Base-by-base conservation (phyloP, 2,329 filamentous ascomycete genomes). In the Periconia sp. region DNA sequence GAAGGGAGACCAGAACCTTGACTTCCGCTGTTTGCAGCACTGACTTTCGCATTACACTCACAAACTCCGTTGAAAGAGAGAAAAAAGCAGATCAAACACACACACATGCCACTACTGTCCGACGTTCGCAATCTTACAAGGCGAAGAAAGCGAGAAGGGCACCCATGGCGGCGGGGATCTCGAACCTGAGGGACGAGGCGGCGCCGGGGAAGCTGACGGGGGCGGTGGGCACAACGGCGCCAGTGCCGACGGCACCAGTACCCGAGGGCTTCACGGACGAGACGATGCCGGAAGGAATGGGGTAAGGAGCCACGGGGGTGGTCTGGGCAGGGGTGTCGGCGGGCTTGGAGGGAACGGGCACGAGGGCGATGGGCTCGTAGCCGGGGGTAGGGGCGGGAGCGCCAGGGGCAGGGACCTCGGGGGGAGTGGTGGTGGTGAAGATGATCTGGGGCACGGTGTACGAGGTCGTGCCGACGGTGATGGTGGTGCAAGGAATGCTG, bases 401-500 rank as follows among this genome's bases (percentile, higher is more conserved):
- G 18, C 58, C 62, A 17, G 61, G 58, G 11, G 47, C 50, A 15
- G 67, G 69, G 9, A 64, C 63, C 44, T 64, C 65, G 49, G 66
- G 55, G 23, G n/a, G 23, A 27, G 76, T 77, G 33, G 66, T 55
- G 33, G 76, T 78, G 30, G 70, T 72, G 71, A 79, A 78, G 58
- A 71, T 65, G 11, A 79, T 75, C 57, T 76, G 74, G 0, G 78
- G 78, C 20, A 81, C 77, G 14, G 76, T 79, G 53, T 80, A 63
- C 18, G 73, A 73, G 5, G 74, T 78, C 19, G 69, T 62, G 46
- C 73, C 71, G 64, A 74, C 75, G 15, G 72, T 75, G 59, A 80
- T 75, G 23, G 74, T 77, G 1, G 77, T 80, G 56, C 60, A 44
- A 50, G 69, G 61, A 20, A 53, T 48, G 6, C 45, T 47, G 2